Conservation (phyloP, 148 eudicot species). For the Chenopodium formosanum region DNA sequence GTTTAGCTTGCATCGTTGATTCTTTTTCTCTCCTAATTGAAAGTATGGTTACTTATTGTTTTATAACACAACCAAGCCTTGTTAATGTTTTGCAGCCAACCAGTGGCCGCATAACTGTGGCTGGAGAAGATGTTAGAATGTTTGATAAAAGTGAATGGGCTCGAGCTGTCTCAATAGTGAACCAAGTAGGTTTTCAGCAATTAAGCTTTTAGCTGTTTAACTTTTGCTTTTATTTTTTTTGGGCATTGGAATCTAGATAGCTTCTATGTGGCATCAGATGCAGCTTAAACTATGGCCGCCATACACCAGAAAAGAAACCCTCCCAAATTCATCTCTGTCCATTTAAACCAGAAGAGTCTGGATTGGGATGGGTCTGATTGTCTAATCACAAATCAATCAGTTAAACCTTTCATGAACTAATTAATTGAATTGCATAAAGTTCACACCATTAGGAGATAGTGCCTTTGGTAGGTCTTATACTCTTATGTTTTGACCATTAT, state of each 20-base stretch:
- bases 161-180: slow-evolving; percentile 83
- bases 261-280: neutral
- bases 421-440: neutral
- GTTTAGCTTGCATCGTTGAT: slow-evolving; percentile 28
- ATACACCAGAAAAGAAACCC: neutral
- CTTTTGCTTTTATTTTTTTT: slow-evolving; percentile 7
- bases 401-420: neutral
- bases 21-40: neutral
- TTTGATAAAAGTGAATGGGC: slow-evolving; percentile 99
- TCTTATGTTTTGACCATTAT: neutral
- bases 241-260: neutral
- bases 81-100: slow-evolving; percentile 65
- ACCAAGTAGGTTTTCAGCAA: slow-evolving; percentile 54
- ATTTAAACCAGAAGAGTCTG: neutral
- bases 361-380: neutral
- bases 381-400: neutral
- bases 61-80: slow-evolving; percentile 3
- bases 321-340: neutral
- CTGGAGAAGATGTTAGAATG: slow-evolving; percentile 86
- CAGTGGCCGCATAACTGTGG: slow-evolving; percentile 77
- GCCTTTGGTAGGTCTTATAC: neutral
- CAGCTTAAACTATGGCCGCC: neutral
- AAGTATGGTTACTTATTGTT: slow-evolving; percentile 1
- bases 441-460: neutral
- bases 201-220: neutral